Evolutionary conservation across 352 stramenopile species (phyloP), one percentile per base, ranked within the genome.

Genomic region (Thraustochytrium striatum): DNA sequence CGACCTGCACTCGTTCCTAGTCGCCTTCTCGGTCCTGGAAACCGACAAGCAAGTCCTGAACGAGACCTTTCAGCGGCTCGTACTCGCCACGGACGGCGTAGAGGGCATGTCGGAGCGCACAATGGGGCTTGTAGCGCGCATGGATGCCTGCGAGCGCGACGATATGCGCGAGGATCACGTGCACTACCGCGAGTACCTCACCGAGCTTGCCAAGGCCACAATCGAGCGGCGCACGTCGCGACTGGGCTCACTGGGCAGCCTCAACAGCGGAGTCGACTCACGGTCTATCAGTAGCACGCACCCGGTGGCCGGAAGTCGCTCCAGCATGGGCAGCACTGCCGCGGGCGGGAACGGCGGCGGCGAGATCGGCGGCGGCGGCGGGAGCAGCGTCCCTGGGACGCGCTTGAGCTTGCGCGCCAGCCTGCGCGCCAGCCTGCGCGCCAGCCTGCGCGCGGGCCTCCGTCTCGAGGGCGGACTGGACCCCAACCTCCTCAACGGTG

Each of bases 41-140:
- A 32, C 65, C 7, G 65, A 75, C n/a, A 16, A 43, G 3, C n/a
- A 39, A n/a, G 61, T 47, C n/a, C 43, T 75, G 65, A 75, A 75
- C 41, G 52, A 55, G 65, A 30, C 43, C 32, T 5, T 75, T 30
- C 65, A 62, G 65, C 7, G 32, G n/a, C 65, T 75, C 21, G 39
- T 50, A 11, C 28, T 68, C 9, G 44, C 52, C 5, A 38, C 32
- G 5, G 39, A 7, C 25, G 7, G 16, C 2, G 7, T 32, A 3
- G 41, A 19, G 3, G 39, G 25, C 32, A 8, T 38, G 35, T 38
- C 50, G 8, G 7, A 61, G 11, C 19, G 44, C 7, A 3, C 44
- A 25, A 62, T 61, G n/a, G 21, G 11, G 25, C 16, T 55, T 19
- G 65, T 52, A 5, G 25, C 41, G 25, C 33, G 13, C 8, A 28